phyloP scores from a whole-genome alignment of 768 basidiomycete species.

The Obba rivulosa region DNA sequence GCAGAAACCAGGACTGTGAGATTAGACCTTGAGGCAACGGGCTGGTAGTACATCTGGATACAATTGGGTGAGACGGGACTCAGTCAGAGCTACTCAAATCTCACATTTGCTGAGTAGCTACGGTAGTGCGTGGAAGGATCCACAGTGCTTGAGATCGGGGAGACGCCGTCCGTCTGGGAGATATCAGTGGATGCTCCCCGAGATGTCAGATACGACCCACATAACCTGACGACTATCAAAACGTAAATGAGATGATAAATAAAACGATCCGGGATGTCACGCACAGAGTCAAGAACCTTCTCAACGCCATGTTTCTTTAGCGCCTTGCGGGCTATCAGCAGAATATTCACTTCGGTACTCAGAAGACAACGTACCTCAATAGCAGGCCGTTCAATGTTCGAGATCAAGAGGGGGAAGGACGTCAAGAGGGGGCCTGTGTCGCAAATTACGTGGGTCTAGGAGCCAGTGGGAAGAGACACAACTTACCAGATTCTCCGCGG shows the following conservation, averaged over 20 bases:
- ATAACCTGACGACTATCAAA: too few relatives aligned
- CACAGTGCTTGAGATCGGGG: neutral
- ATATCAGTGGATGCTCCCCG: too few relatives aligned
- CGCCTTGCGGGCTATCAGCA: neutral
- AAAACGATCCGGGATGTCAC: too few relatives aligned
- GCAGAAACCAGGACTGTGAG: conserved; percentile 1
- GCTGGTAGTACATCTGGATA: neutral
- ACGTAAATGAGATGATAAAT: too few relatives aligned
- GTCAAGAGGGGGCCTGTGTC: conserved; percentile 7
- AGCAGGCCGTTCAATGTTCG: neutral
- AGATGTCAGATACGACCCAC: too few relatives aligned
- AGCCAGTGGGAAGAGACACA: neutral
- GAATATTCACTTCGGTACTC: too few relatives aligned
- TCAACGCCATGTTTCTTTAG: neutral
- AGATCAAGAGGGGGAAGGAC: neutral
- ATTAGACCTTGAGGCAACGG: neutral
- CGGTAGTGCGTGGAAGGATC: neutral
- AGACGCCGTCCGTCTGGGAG: neutral
- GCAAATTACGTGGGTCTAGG: neutral
- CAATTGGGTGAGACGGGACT: neutral
- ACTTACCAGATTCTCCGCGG: conserved; percentile 2
- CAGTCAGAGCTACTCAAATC: neutral
- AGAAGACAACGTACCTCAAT: neutral
- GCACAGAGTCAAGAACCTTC: neutral
- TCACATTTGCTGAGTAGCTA: neutral